Conservation (phyloP, 768 basidiomycete genomes). For the Rhizopogon rudus region DNA sequence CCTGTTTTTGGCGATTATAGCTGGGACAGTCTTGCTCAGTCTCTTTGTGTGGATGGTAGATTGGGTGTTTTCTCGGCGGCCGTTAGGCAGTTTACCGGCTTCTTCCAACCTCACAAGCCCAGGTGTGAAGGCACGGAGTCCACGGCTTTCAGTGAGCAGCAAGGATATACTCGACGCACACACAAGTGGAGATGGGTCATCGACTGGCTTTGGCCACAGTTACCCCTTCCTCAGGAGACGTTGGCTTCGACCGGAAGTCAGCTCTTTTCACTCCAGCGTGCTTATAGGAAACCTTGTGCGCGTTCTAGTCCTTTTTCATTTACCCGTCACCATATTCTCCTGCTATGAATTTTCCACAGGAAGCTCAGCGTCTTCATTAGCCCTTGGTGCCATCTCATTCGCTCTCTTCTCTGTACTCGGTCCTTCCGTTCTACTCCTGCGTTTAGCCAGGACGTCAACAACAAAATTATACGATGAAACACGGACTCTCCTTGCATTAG, state of each 20-base stretch:
- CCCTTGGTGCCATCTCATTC: slow-evolving; percentile 81
- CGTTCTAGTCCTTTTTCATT: slow-evolving; percentile 87
- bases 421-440: slow-evolving; percentile 69
- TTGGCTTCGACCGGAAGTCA: slow-evolving; percentile 48
- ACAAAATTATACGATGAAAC: slow-evolving; percentile 95
- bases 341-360: slow-evolving; percentile 54
- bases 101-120: slow-evolving; percentile 12
- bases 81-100: slow-evolving; percentile 12
- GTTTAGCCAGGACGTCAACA: slow-evolving; percentile 76
- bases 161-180: slow-evolving; percentile 45
- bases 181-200: slow-evolving; percentile 23
- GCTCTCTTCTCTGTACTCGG: slow-evolving; percentile 71
- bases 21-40: slow-evolving; percentile 65
- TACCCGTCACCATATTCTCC: slow-evolving; percentile 90
- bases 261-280: slow-evolving; percentile 76
- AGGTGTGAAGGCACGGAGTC: slow-evolving; percentile 26
- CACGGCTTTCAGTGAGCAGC: slow-evolving; percentile 38
- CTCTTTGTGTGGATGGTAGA: slow-evolving; percentile 72
- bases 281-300: slow-evolving; percentile 90
- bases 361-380: slow-evolving; percentile 53
- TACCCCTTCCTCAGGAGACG: slow-evolving; percentile 24
- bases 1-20: slow-evolving; percentile 78
- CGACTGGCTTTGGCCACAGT: slow-evolving; percentile 18
- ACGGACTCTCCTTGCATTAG: slow-evolving; percentile 81
- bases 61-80: slow-evolving; percentile 33